phyloP scores from a whole-genome alignment of 257 asterid species.

The Cruciata laevipes region DNA sequence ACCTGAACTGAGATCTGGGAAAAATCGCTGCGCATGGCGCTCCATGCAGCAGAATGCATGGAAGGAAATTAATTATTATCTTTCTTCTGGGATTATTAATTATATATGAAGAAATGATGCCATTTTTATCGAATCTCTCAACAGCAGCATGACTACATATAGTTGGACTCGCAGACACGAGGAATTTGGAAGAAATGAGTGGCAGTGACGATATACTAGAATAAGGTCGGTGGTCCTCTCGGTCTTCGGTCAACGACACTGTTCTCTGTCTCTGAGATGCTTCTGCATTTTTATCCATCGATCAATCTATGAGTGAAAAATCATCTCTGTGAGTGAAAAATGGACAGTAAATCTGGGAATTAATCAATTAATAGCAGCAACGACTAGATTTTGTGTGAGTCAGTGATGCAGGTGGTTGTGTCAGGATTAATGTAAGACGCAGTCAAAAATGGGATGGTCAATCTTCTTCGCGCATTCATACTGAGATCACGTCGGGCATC shows the following conservation, averaged over 20 bases:
- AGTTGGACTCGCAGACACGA: conserved; percentile 15
- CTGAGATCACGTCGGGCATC: not conserved
- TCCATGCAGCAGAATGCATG: conserved; percentile 22
- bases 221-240: conserved; percentile 23
- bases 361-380: not conserved
- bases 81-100: not conserved
- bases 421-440: conserved; percentile 3
- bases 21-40: conserved; percentile 20
- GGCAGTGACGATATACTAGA: conserved; percentile 10
- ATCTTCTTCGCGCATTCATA: not conserved
- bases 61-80: not conserved
- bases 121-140: conserved; percentile 7
- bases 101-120: conserved; percentile 13
- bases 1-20: conserved; percentile 3
- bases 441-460: conserved; percentile 2
- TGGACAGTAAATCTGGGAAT: too few relatives aligned
- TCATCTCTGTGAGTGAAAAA: too few relatives aligned
- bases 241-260: conserved; percentile 20
- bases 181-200: conserved; percentile 1
- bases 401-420: conserved; percentile 11
- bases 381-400: conserved; percentile 4
- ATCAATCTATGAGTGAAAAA: not conserved
- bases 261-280: not conserved
- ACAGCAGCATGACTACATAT: not conserved
- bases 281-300: not conserved